Evolutionary conservation across 2,329 filamentous ascomycete species (phyloP), one percentile per base, ranked within the genome.

Genomic region (Colletotrichum sp.): DNA sequence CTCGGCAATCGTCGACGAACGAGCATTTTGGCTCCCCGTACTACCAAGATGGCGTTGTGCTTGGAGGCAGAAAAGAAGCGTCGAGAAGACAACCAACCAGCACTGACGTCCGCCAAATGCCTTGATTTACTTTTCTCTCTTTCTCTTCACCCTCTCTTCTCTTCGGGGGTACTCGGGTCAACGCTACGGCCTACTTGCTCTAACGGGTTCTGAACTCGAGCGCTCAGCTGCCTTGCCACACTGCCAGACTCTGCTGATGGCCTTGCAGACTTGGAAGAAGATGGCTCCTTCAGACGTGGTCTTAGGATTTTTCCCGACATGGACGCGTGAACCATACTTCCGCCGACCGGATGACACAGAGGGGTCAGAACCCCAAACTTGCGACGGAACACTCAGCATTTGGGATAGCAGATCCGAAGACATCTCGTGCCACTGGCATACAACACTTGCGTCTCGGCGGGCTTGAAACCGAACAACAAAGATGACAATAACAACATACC

Each of bases 1-100:
- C 28, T 75, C 69, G 72, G 69, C 73, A 75, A 75, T 72, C 73
- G 69, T 32, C 55, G 67, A 63, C 57, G 39, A 55, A 72, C 69
- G 72, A 72, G 52, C 72, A 62, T 60, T 57, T 52, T 64, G 44
- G 36, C 7, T 39, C 18, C 18, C 16, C 26, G 57, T 39, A 55
- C 69, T 57, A 72, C 67, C n/a, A 15, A 26, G 69, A 34, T 55
- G 69, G 73, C 63, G 73, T 49, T 26, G 63, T 52, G 36, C 55
- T 64, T 63, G 63, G 63, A 18, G 24, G 55, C 32, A 68, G 63
- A 67, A 69, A 60, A 64, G 72, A 75, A 75, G 69, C 72, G 63
- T 75, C 69, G 72, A 75, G 72, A 75, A 75, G 62, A 55, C 59
- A 15, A 72, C 32, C 36, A 59, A 63, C 55, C 55, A 39, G 30